These are phyloP conservation scores for Pulveroboletus sp. DNA, from an alignment of 768 basidiomycete genomes.

Conservation along the genomic window DNA sequence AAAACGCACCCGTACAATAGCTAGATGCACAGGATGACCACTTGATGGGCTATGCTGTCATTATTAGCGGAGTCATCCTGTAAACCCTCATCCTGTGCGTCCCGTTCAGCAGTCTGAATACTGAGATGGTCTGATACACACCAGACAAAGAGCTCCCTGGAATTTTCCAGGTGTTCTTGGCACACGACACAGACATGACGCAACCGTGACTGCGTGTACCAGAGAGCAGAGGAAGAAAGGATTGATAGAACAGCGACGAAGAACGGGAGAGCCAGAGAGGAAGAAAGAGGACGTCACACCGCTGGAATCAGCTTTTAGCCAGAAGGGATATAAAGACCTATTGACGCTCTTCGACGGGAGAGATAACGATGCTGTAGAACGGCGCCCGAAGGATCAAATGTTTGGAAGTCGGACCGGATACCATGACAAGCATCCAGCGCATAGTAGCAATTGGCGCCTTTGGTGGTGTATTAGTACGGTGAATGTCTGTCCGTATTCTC, in stretches of 20 bases:
- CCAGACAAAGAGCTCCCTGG: background rate
- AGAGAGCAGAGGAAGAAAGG: background rate
- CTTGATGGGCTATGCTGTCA: too few species aligned
- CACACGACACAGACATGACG: background rate
- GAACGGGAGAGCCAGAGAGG: background rate
- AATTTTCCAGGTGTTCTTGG: background rate
- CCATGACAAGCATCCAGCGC: background rate
- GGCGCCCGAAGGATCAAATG: background rate
- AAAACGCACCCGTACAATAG: too few species aligned
- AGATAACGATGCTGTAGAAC: background rate
- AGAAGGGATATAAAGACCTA: background rate
- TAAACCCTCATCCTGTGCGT: too few species aligned
- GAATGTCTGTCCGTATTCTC: background rate
- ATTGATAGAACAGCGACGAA: background rate
- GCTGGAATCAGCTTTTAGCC: background rate
- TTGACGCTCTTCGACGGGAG: background rate
- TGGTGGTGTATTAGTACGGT: background rate
- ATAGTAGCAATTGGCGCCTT: background rate
- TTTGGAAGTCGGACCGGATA: background rate
- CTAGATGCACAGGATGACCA: too few species aligned
- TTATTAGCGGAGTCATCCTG: too few species aligned
- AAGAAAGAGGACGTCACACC: too few species aligned
- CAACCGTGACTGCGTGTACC: background rate
- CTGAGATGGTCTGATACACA: background rate
- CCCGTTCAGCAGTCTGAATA: background rate